Evolutionary conservation across 2,329 filamentous ascomycete species (phyloP), one percentile per base, ranked within the genome.

Genomic region (Calonectria fujianensis): DNA sequence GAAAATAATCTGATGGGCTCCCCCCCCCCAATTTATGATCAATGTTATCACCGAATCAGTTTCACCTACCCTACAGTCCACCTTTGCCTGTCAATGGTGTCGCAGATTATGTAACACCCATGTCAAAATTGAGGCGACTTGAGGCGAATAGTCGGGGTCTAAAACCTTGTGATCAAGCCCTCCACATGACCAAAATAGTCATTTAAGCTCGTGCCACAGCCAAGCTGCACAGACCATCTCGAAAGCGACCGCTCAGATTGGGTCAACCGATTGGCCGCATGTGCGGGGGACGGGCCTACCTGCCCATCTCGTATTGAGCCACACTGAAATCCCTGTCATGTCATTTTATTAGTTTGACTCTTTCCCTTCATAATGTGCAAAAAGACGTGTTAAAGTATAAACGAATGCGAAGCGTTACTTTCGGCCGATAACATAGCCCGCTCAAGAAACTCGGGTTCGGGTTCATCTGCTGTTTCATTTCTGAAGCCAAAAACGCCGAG

Each of bases 231-330:
- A 41, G 24, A 8, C 14, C 14, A 9, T n/a, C 8, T 59, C 32
- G 2, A 35, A 18, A 14, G 2, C 20, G 35, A 27, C 57, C 31
- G n/a, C n/a, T 27, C 6, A 61, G 32, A 39, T 29, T 14, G 14
- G 35, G 35, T 27, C 57, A 18, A n/a, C 8, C 13, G 32, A 37
- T 41, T 18, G n/a, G 14, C 13, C 16, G 32, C 41, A 18, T 24
- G 18, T 20, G 41, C 7, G 41, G 18, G 41, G 41, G 18, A 41
- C 18, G 14, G 11, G 20, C 13, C 0, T 11, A 18, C n/a, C 8
- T 39, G 4, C 57, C 16, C 32, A 39, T 39, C 57, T 41, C 57
- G 57, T 63, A 63, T 39, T 41, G 35, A 63, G 57, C 24, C 37
- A 63, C 57, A 4, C 2, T 63, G 11, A 63, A 10, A 41, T 20